These are phyloP conservation scores for Acanthamoeba triangularis DNA, from an alignment of 208 protist genomes.

Conservation along the genomic window DNA sequence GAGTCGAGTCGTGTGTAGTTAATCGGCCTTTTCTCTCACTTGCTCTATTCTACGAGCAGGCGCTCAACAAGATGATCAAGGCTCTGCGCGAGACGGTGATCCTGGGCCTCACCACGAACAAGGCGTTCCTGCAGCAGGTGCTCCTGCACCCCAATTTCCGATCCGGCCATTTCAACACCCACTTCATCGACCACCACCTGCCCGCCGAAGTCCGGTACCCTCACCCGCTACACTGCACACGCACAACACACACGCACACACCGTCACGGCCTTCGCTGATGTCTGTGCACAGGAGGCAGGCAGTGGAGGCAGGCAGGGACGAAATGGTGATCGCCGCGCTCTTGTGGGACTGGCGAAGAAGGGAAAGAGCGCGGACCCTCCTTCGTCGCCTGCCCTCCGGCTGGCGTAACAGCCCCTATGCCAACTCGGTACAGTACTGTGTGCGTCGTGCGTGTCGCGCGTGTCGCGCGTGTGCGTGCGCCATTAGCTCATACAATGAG, in stretches of 20 bases:
- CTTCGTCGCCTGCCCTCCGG: conserved; percentile 29
- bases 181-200: conserved; percentile 89
- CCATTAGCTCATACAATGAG: too few relatives aligned
- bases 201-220: background rate
- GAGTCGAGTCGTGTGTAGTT: background rate
- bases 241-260: background rate
- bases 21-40: conserved; percentile 90
- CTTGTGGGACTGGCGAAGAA: conserved; percentile 1
- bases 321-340: conserved; percentile 39
- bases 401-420: conserved; percentile 15
- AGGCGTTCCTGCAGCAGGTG: conserved; percentile 91
- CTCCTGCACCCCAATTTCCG: conserved; percentile 90
- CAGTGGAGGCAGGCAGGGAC: background rate
- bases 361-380: background rate
- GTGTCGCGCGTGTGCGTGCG: too few relatives aligned
- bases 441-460: too few relatives aligned
- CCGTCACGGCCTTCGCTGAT: background rate
- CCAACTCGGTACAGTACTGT: background rate
- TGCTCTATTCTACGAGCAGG: conserved; percentile 86
- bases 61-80: conserved; percentile 90
- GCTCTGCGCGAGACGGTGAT: conserved; percentile 94
- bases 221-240: background rate
- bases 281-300: background rate
- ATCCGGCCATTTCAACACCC: conserved; percentile 91
- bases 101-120: conserved; percentile 95